Evolutionary conservation across 1,284 basidiomycete genomes (phyloP).

Genomic region (Phylloporus sp.): DNA sequence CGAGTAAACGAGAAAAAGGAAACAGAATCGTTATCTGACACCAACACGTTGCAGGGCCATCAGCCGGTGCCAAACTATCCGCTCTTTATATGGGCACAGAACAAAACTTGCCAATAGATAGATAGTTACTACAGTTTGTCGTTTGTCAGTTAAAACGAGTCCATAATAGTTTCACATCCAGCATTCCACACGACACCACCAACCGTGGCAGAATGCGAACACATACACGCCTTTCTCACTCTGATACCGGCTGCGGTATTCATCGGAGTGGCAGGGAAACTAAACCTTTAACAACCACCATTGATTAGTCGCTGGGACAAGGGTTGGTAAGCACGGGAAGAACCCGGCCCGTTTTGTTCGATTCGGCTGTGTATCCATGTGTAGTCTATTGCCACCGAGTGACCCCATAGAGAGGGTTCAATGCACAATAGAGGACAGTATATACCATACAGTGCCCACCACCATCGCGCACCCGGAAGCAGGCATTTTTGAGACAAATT

Average conservation of each 20-base stretch:
- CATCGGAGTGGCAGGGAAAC: no score
- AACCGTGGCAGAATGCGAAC: neutral
- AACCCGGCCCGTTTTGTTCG: constrained; percentile 18
- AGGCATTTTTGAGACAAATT: neutral
- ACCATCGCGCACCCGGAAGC: neutral
- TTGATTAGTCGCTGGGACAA: no score
- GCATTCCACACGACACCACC: constrained; percentile 15
- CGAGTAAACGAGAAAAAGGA: constrained; percentile 7
- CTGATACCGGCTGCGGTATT: no score
- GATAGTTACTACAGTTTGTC: neutral
- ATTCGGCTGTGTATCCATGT: constrained; percentile 5
- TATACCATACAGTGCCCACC: neutral
- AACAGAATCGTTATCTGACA: constrained; percentile 7
- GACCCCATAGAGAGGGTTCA: neutral
- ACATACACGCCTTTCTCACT: no score
- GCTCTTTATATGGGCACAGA: neutral
- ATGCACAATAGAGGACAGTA: neutral
- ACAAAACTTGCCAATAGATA: neutral
- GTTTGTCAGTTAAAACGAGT: neutral
- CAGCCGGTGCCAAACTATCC: constrained; percentile 1
- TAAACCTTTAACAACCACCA: no score
- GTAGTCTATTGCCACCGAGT: constrained; percentile 23
- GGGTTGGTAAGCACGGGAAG: constrained; percentile 12
- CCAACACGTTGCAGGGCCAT: constrained; percentile 21
- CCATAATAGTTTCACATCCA: constrained; percentile 18